Evolutionary conservation across 2,329 filamentous ascomycete species (phyloP), one percentile per base, ranked within the genome.

Genomic region (Alternaria viburni): DNA sequence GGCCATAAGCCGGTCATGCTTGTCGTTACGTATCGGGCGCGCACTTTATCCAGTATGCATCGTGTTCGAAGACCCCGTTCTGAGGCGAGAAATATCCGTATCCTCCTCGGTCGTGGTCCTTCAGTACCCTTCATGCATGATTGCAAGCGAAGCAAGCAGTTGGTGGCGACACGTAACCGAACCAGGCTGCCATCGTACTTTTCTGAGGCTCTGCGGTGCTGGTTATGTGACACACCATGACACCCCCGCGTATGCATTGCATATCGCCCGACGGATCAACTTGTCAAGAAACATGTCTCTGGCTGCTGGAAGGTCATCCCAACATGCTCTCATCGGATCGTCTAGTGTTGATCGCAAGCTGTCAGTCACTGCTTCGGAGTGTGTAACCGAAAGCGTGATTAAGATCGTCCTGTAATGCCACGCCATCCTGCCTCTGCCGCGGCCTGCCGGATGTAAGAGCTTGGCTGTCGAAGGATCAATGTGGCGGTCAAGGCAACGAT

Each of bases 401-500:
- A 36, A 41, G 13, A 41, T 52, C 49, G 28, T 32, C 49, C 12
- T 23, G 5, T 36, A 25, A 41, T 23, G 49, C 12, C 28, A 23
- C 49, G 49, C 30, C 49, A 52, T 52, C 49, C 23, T 41, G 3
- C 7, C 13, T 52, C 49, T 51, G 49, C 49, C n/a, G 47, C 15
- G 28, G n/a, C 47, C 26, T 51, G 47, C 26, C 21, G 17, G 12
- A 11, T 23, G 17, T 17, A 0, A 7, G 30, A 41, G 30, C 19
- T 41, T 36, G 30, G 9, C 45, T 26, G 12, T 47, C 41, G 19
- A 32, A 30, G 57, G 61, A 63, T 51, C 21, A 1, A 1, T 21
- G 26, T 17, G 51, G 45, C 62, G 57, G 62, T 56, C 50, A 62
- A 60, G 11, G 21, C 10, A 46, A 23, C 6, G 44, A 1, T 52